Conservation (phyloP, 176 grass and related monocot species). For the Tillandsia leiboldiana region DNA sequence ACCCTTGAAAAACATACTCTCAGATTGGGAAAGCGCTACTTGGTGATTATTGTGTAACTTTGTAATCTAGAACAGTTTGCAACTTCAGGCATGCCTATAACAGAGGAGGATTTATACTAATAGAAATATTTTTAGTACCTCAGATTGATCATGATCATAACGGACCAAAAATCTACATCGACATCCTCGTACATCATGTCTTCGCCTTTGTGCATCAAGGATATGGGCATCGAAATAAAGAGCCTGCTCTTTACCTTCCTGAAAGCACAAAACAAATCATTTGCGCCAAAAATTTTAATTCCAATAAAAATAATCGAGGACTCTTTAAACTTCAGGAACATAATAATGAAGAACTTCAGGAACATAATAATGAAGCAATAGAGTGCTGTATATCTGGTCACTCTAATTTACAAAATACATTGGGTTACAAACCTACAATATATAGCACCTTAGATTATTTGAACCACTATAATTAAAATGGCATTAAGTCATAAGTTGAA, state of each 20-base stretch:
- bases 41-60: no score
- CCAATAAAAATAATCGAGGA: not conserved
- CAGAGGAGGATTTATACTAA: not conserved
- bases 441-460: no score
- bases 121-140: slow-evolving; percentile 26
- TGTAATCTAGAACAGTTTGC: no score
- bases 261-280: not conserved
- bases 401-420: no score
- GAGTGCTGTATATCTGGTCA: no score
- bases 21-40: no score
- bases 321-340: not conserved
- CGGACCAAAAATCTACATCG: slow-evolving; percentile 84
- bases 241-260: slow-evolving; percentile 92
- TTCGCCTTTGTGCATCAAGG: slow-evolving; percentile 81
- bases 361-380: no score
- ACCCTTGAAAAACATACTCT: no score
- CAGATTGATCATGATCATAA: slow-evolving; percentile 71
- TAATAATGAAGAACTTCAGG: not conserved
- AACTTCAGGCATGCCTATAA: not conserved
- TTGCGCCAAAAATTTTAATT: not conserved
- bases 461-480: no score
- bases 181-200: slow-evolving; percentile 74
- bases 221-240: slow-evolving; percentile 77
- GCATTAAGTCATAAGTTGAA: no score
- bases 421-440: no score